Base-by-base conservation (phyloP, 495 filamentous ascomycete species). In the Aspergillus taichungensis region DNA sequence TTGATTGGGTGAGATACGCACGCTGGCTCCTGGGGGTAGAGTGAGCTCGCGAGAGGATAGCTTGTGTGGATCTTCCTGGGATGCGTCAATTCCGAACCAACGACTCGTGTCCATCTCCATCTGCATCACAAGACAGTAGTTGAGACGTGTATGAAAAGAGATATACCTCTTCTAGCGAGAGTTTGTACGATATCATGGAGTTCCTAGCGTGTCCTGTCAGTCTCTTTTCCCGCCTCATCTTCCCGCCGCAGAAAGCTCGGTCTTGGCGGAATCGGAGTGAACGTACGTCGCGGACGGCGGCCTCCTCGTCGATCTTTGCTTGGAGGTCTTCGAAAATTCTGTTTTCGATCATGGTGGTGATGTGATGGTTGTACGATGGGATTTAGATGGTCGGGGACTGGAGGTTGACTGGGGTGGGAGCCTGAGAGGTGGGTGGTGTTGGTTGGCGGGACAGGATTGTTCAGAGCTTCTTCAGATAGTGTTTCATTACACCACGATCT, bases 291-390 rank as follows among this genome's bases (percentile, higher is more conserved):
- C 86, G 81, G 38, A 92, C 76, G 34, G 72, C 68, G 12, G 75
- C 71, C 64, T 98, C 92, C 57, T 91, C 83, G 56, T 98, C 94
- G 53, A 95, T 86, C 58, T 88, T 89, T 36, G 77, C 67, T 62
- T 95, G 91, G 45, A 98, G 82, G 56, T 83, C 73, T 50, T 88
- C 82, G 62, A 97, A 96, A 55, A 97, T 89, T 28, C 69, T 74
- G 37, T 85, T 82, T 64, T 94, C 82, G 38, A 95, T 83, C 69
- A 73, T 73, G 49, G 58, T 67, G 52, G 30, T 29, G 50, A n/a
- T n/a, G 28, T 48, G 18, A 33, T 37, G 40, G 13, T n/a, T n/a
- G 46, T 46, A 13, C 13, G 34, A 30, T 28, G 40, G 34, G 18
- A 27, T 36, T 39, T 43, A 41, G 32, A 30, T 29, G 39, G 31